phyloP scores from a whole-genome alignment of 2,329 filamentous ascomycete species.

The Aspergillus proliferans region DNA sequence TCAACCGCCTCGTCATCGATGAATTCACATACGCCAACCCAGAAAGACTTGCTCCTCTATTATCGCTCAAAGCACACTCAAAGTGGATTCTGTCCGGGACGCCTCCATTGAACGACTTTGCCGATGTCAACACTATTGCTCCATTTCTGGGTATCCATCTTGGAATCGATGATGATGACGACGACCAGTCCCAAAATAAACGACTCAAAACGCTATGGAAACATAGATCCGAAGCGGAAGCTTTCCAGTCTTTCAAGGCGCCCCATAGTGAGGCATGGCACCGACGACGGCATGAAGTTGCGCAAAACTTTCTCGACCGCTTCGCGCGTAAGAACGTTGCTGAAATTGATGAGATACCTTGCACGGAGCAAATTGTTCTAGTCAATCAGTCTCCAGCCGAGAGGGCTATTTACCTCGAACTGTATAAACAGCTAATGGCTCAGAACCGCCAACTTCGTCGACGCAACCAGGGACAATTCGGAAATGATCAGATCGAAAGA shows the following conservation, averaged over 20 bases:
- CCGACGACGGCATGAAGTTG: constrained; percentile 43
- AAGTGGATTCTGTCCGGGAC: constrained; percentile 61
- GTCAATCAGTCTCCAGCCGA: constrained; percentile 45
- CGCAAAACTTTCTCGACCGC: constrained; percentile 50
- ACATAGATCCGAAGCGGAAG: constrained; percentile 42
- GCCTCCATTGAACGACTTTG: constrained; percentile 52
- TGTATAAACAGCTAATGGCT: constrained; percentile 49
- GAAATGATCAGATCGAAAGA: constrained; percentile 28
- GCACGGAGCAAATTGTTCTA: constrained; percentile 39
- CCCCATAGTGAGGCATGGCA: constrained; percentile 49
- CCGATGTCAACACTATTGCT: constrained; percentile 55
- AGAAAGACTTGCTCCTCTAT: constrained; percentile 38
- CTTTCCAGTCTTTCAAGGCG: constrained; percentile 49
- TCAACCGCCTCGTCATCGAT: constrained; percentile 57
- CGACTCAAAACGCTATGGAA: constrained; percentile 33
- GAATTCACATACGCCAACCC: constrained; percentile 56
- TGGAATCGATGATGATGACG: constrained; percentile 48
- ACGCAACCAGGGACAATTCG: constrained; percentile 17
- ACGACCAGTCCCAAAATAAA: constrained; percentile 39
- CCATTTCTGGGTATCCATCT: constrained; percentile 51
- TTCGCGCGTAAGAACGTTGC: constrained; percentile 47
- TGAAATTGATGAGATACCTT: constrained; percentile 41
- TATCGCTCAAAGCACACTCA: constrained; percentile 44
- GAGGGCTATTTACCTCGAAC: constrained; percentile 48
- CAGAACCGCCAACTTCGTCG: constrained; percentile 41